Conservation (phyloP, 2,329 filamentous ascomycete species). For the Grosmannia huntii region DNA sequence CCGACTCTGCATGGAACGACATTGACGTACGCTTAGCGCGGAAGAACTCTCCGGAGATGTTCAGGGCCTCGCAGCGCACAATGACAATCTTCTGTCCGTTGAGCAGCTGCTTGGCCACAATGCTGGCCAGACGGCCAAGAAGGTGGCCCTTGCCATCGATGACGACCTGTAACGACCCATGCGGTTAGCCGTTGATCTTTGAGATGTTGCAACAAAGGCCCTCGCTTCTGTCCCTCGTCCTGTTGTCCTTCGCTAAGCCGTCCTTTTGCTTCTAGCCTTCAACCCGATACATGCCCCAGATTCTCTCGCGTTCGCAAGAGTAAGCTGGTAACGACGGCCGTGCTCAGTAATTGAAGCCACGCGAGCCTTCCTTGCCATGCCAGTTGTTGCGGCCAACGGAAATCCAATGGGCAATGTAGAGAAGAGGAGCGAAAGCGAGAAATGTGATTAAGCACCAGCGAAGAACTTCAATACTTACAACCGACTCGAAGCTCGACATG, state of each 20-base stretch:
- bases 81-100: conserved; percentile 99
- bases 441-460: background rate
- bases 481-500: conserved; percentile 59
- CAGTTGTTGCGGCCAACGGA: background rate
- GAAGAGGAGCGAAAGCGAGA: background rate
- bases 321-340: background rate
- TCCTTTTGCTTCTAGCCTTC: background rate
- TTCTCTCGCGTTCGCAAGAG: background rate
- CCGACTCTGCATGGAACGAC: background rate
- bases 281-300: background rate
- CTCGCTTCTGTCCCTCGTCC: background rate
- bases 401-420: background rate
- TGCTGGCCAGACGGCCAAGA: conserved; percentile 95
- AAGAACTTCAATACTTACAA: conserved; percentile 41
- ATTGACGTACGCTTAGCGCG: conserved; percentile 92
- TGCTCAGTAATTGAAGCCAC: background rate
- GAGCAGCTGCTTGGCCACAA: conserved; percentile 97
- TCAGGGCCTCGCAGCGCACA: conserved; percentile 96
- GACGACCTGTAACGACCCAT: conserved; percentile 56
- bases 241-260: background rate
- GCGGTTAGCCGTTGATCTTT: conserved; percentile 2
- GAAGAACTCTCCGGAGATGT: conserved; percentile 99
- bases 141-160: conserved; percentile 99
- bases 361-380: background rate
- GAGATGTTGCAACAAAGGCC: background rate